phyloP scores from a whole-genome alignment of 2,329 filamentous ascomycete species.

The Biscogniauxia mediterranea region DNA sequence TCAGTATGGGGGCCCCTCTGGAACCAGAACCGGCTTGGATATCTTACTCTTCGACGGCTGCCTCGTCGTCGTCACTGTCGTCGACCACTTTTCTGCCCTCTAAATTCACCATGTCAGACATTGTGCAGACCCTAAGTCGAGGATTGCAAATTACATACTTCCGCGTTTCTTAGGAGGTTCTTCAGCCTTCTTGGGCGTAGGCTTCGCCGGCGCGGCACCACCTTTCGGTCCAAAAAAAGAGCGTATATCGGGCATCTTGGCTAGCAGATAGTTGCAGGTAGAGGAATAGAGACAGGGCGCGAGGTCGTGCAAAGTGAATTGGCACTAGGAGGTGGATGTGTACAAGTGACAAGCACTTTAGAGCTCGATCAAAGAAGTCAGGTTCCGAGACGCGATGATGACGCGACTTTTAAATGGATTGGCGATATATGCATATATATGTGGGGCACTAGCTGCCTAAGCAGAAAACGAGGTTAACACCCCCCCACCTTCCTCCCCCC shows the following conservation, averaged over 20 bases:
- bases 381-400: constrained; percentile 4
- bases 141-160: constrained; percentile 36
- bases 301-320: neutral
- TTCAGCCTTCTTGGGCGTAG: constrained; percentile 45
- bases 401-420: constrained; percentile 4
- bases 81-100: constrained; percentile 69
- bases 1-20: constrained; percentile 14
- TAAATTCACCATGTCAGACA: constrained; percentile 22
- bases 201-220: constrained; percentile 52
- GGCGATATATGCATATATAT: neutral
- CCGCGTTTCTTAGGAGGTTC: constrained; percentile 43
- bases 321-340: constrained; percentile 23
- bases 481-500: too few species aligned
- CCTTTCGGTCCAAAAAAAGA: constrained; percentile 85
- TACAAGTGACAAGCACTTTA: neutral
- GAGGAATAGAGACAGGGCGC: constrained; percentile 1
- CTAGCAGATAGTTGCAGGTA: neutral
- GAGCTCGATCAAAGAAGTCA: constrained; percentile 3
- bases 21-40: neutral
- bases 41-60: constrained; percentile 47
- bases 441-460: neutral
- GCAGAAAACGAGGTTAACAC: neutral
- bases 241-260: constrained; percentile 81
- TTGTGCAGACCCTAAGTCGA: neutral
- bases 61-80: constrained; percentile 71